Percentiles rank a stretch among this genome's conserved stretches.
Evolutionary conservation across 371 early-diverging fungal species (phyloP).

Genomic region (Mortierella sp.): DNA sequence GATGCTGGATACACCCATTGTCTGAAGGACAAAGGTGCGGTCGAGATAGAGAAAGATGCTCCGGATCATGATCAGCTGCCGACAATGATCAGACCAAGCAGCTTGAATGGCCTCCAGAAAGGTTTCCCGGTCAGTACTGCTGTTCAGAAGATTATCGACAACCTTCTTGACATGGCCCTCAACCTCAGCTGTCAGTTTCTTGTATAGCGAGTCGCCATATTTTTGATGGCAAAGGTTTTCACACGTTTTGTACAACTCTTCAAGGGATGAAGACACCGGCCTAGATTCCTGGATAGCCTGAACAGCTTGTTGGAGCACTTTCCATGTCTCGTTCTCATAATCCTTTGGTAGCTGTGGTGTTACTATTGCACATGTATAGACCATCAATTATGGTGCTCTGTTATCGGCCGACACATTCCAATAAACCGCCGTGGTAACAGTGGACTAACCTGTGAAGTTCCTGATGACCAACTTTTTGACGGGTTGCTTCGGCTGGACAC

Average conservation of each 20-base stretch:
- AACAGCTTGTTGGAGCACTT: constrained; percentile 74
- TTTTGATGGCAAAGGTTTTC: constrained; percentile 85
- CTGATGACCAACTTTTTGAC: constrained; percentile 71
- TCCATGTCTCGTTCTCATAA: constrained; percentile 76
- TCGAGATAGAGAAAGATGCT: constrained; percentile 93
- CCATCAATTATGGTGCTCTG: no score
- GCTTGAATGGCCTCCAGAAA: constrained; percentile 67
- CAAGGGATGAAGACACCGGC: constrained; percentile 75
- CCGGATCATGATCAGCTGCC: constrained; percentile 77
- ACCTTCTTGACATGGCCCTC: constrained; percentile 59
- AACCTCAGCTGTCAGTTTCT: constrained; percentile 65
- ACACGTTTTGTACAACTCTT: constrained; percentile 88
- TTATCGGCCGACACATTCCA: no score
- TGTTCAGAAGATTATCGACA: constrained; percentile 30
- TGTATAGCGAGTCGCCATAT: constrained; percentile 72
- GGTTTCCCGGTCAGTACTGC: constrained; percentile 46
- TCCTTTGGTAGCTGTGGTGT: constrained; percentile 75
- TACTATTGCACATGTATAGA: constrained; percentile 29
- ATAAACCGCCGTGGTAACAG: background rate
- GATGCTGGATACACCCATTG: constrained; percentile 71
- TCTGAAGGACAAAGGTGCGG: constrained; percentile 86
- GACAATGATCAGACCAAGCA: constrained; percentile 75
- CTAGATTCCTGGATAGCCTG: constrained; percentile 75
- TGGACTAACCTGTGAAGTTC: constrained; percentile 67
- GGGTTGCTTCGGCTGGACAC: constrained; percentile 51